phyloP scores from a whole-genome alignment of 129 eudicot genomes.

The Glebionis coronaria region DNA sequence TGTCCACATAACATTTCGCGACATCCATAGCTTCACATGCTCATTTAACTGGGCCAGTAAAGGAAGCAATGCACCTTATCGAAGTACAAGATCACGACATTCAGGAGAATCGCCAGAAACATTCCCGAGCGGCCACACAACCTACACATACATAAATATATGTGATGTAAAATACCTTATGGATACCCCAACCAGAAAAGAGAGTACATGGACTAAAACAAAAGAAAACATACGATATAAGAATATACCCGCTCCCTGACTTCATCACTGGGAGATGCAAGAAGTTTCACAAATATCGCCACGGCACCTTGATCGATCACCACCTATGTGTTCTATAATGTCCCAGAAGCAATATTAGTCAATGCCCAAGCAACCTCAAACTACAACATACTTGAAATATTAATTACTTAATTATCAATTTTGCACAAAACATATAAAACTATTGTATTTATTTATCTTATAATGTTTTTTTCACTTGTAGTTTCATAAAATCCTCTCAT shows the following conservation, averaged over 20 bases:
- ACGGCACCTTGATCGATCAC: slow-evolving; percentile 92
- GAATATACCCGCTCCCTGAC: slow-evolving; percentile 80
- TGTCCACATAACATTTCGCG: slow-evolving; percentile 84
- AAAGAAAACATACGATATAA: too few relatives aligned
- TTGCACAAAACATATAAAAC: too few relatives aligned
- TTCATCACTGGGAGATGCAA: slow-evolving; percentile 76
- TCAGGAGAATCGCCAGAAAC: slow-evolving; percentile 87
- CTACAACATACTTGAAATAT: too few relatives aligned
- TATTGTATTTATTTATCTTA: too few relatives aligned
- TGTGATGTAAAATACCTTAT: too few relatives aligned
- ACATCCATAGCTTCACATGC: slow-evolving; percentile 71
- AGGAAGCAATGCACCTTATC: slow-evolving; percentile 60
- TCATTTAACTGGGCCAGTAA: slow-evolving; percentile 66
- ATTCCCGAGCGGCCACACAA: slow-evolving; percentile 86
- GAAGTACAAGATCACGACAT: slow-evolving; percentile 74
- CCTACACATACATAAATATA: too few relatives aligned
- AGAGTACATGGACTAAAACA: too few relatives aligned
- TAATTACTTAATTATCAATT: too few relatives aligned
- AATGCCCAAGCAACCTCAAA: slow-evolving; percentile 94
- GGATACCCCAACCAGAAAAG: too few relatives aligned
- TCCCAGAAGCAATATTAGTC: slow-evolving; percentile 89
- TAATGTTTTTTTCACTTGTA: too few relatives aligned
- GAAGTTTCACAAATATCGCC: slow-evolving; percentile 74
- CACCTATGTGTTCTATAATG: slow-evolving; percentile 79
- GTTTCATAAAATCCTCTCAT: slow-evolving; percentile 75